Conservation (phyloP, 2,329 filamentous ascomycete species). For the Epichloe hybrida region DNA sequence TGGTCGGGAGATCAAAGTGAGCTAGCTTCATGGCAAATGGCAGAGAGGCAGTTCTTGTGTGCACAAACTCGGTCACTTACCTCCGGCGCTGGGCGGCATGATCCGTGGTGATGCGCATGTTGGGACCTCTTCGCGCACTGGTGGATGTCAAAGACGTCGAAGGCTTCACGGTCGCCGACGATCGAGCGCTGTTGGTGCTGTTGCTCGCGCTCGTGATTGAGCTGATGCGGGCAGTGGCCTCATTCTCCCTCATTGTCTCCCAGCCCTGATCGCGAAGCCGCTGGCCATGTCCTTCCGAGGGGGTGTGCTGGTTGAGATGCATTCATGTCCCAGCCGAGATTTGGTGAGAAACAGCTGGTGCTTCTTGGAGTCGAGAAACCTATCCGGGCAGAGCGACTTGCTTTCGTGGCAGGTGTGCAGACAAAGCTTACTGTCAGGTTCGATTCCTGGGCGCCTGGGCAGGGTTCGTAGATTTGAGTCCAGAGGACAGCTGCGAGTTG, state of each 20-base stretch:
- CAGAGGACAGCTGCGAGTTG: neutral
- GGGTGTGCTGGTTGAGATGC: slow-evolving; percentile 9
- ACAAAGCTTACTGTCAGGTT: neutral
- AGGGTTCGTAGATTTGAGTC: neutral
- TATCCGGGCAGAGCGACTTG: neutral
- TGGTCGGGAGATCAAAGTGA: neutral
- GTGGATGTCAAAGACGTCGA: slow-evolving; percentile 20
- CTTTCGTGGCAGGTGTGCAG: neutral
- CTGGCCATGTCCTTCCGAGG: slow-evolving; percentile 18
- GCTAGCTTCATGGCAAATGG: neutral
- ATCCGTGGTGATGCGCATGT: slow-evolving; percentile 24
- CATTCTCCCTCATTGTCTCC: slow-evolving; percentile 55
- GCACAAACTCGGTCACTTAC: slow-evolving; percentile 16
- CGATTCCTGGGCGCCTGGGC: neutral
- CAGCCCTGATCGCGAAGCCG: slow-evolving; percentile 18
- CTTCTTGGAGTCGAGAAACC: neutral
- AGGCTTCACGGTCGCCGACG: slow-evolving; percentile 49
- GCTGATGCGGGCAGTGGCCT: slow-evolving; percentile 46
- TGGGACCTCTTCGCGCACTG: slow-evolving; percentile 10
- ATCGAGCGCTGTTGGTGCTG: slow-evolving; percentile 53
- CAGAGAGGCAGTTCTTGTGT: neutral
- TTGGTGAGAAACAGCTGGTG: neutral
- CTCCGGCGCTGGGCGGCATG: slow-evolving; percentile 27
- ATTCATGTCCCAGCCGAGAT: slow-evolving; percentile 20
- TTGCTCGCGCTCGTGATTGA: slow-evolving; percentile 27